Evolutionary conservation across 805 yeast species (phyloP).

Genomic region (Candida nanaspora): DNA sequence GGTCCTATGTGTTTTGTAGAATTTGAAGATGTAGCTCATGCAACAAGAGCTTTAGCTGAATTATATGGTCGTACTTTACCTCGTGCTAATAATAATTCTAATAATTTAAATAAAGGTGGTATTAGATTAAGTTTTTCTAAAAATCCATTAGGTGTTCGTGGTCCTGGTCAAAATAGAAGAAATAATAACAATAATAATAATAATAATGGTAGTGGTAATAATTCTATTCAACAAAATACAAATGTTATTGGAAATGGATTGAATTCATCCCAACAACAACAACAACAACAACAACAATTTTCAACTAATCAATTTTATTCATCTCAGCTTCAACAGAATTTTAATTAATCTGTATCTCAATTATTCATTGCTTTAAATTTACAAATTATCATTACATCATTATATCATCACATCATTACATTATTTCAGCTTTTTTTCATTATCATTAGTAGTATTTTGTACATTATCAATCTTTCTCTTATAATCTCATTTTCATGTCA

Average conservation of each 20-base stretch:
- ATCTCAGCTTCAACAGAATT: not conserved
- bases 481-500: too few relatives aligned
- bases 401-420: too few relatives aligned
- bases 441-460: too few relatives aligned
- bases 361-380: too few relatives aligned
- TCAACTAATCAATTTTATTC: not conserved
- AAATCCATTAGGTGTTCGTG: constrained; percentile 95
- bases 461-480: too few relatives aligned
- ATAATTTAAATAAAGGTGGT: constrained; percentile 63
- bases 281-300: not conserved
- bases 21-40: constrained; percentile 91
- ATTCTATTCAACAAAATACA: too few relatives aligned
- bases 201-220: too few relatives aligned
- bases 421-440: too few relatives aligned
- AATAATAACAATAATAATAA: not conserved
- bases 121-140: constrained; percentile 90
- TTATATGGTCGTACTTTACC: constrained; percentile 89
- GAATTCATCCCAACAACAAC: not conserved
- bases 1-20: constrained; percentile 99
- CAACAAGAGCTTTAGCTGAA: constrained; percentile 90
- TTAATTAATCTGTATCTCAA: too few relatives aligned
- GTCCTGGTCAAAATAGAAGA: constrained; percentile 33
- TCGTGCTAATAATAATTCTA: constrained; percentile 36
- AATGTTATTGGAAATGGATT: not conserved
- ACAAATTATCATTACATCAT: too few relatives aligned